These are phyloP conservation scores for Ramaria rubella DNA, from an alignment of 768 basidiomycete species.

Conservation along the genomic window DNA sequence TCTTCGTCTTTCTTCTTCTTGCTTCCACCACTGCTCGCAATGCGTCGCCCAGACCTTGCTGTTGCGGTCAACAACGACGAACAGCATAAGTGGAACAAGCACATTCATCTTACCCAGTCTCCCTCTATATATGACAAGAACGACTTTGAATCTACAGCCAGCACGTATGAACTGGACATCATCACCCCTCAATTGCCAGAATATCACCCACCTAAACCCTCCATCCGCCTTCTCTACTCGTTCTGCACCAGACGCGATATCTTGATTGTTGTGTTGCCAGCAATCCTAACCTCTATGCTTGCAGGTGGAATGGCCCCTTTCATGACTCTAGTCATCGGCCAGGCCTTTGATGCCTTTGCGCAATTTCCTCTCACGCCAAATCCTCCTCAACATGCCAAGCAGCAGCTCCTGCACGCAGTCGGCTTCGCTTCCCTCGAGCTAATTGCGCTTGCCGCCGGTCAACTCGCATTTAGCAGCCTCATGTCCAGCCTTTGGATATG, in stretches of 20 bases:
- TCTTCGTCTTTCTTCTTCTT: neutral
- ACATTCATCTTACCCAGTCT: constrained; percentile 2
- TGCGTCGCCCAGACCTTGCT: constrained; percentile 10
- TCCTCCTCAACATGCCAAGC: constrained; percentile 39
- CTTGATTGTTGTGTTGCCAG: constrained; percentile 56
- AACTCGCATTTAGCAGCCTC: constrained; percentile 64
- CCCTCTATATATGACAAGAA: constrained; percentile 7
- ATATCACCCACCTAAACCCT: constrained; percentile 36
- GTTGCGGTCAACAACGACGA: constrained; percentile 4
- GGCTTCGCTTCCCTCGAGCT: constrained; percentile 61
- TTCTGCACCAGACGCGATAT: constrained; percentile 52
- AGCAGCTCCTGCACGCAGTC: constrained; percentile 48
- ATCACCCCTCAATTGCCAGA: neutral
- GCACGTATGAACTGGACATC: neutral
- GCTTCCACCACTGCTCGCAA: neutral
- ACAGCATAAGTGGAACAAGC: neutral
- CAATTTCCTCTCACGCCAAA: constrained; percentile 40
- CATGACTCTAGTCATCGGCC: constrained; percentile 79
- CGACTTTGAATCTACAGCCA: neutral
- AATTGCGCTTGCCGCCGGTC: constrained; percentile 55
- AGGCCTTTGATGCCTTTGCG: constrained; percentile 68
- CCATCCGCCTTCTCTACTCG: constrained; percentile 60
- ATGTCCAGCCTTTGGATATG: constrained; percentile 82
- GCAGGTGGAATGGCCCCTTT: constrained; percentile 73
- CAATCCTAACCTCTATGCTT: constrained; percentile 50